These are phyloP conservation scores for Penicillium concentricum DNA, from an alignment of 2,329 filamentous ascomycete genomes.

Conservation along the genomic window DNA sequence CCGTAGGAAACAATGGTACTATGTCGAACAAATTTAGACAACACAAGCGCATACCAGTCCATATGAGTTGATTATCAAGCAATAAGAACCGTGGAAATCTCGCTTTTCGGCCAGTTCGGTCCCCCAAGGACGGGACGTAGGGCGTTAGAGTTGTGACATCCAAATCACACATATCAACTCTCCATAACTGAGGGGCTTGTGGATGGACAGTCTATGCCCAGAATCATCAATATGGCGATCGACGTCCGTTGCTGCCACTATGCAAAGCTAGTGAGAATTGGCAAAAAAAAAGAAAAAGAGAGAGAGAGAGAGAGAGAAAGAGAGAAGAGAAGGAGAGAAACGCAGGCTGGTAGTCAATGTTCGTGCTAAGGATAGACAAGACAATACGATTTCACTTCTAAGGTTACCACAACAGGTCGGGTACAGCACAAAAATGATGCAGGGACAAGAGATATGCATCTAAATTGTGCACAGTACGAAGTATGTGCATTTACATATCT, in stretches of 20 bases:
- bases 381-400: not conserved
- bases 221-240: constrained; percentile 1
- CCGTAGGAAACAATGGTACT: not conserved
- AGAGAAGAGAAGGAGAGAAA: not conserved
- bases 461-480: not conserved
- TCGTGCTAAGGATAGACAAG: not conserved
- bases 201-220: not conserved
- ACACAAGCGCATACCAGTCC: not conserved
- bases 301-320: not conserved
- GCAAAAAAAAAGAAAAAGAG: not conserved
- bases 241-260: not conserved
- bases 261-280: not conserved
- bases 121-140: not conserved
- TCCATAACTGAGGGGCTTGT: not conserved
- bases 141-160: not conserved
- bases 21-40: not conserved
- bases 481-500: not conserved
- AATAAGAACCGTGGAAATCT: not conserved
- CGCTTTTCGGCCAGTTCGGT: not conserved
- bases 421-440: not conserved
- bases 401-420: not conserved
- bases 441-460: not conserved
- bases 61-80: not conserved
- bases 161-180: not conserved
- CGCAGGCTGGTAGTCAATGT: not conserved